A percentile compares a stretch with the other conserved stretches of the same genome.
These are phyloP conservation scores for Solanum arcanum DNA, from an alignment of 257 asterid species.

Conservation along the genomic window DNA sequence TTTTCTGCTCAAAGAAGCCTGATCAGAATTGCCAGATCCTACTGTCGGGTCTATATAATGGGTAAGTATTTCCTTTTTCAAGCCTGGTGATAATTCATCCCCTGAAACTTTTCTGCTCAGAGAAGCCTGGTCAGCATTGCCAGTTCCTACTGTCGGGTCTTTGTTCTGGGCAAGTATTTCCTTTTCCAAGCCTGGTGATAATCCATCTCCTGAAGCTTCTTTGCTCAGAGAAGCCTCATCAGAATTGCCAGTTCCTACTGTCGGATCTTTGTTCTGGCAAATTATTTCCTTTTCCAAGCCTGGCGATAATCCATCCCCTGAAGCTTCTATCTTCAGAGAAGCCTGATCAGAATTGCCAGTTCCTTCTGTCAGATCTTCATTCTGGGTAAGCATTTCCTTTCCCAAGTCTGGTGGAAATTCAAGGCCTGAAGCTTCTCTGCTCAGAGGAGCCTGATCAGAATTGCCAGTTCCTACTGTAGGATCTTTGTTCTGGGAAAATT, in stretches of 20 bases:
- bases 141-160: background rate
- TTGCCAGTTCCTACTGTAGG: background rate
- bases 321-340: background rate
- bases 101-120: background rate
- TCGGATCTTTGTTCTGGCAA: background rate
- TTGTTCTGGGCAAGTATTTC: background rate
- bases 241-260: background rate
- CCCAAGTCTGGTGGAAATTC: conserved; percentile 8
- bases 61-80: background rate
- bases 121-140: background rate
- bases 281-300: background rate
- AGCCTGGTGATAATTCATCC: background rate
- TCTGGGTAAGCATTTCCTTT: background rate
- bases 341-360: background rate
- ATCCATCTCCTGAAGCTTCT: background rate
- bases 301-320: background rate
- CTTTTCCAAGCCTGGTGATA: background rate
- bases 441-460: background rate
- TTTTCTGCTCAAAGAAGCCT: background rate
- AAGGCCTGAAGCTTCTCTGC: background rate
- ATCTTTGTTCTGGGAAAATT: background rate
- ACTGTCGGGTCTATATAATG: background rate
- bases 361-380: background rate
- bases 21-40: background rate
- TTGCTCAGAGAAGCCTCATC: background rate